A percentile compares a stretch with the other conserved stretches of the same genome.
Conservation (phyloP, 139 green algal genomes). For the Chlorella sp. region DNA sequence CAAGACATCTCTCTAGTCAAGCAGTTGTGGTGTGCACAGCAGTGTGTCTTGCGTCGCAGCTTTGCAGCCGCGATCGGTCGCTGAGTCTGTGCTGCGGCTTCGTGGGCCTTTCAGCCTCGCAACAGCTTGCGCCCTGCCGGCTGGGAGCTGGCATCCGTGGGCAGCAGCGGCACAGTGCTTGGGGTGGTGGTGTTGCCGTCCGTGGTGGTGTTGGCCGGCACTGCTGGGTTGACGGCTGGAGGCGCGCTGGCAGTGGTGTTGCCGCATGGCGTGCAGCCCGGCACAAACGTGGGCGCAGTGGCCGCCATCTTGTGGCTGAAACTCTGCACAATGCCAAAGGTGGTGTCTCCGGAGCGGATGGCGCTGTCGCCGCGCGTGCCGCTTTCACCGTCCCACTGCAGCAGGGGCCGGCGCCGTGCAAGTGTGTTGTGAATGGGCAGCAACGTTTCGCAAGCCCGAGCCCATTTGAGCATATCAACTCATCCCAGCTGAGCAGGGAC, state of each 20-base stretch:
- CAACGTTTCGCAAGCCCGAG: not conserved
- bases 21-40: no score
- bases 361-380: not conserved
- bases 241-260: not conserved
- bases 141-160: not conserved
- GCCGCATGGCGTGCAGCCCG: constrained; percentile 11
- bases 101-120: not conserved
- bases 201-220: not conserved
- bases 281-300: not conserved
- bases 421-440: not conserved
- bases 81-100: no score
- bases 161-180: not conserved
- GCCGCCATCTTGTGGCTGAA: constrained; percentile 1
- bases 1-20: no score
- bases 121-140: constrained; percentile 3
- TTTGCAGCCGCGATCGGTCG: no score
- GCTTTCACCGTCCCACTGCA: constrained; percentile 26
- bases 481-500: no score
- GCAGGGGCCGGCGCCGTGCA: not conserved
- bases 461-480: no score
- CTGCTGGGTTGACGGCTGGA: not conserved
- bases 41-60: no score
- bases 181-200: not conserved
- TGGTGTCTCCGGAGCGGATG: not conserved
- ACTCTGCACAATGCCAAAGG: not conserved